Percentiles rank a stretch among this genome's conserved stretches.
These are phyloP conservation scores for Steccherinum ochraceum DNA, from an alignment of 768 basidiomycete genomes.

Conservation along the genomic window DNA sequence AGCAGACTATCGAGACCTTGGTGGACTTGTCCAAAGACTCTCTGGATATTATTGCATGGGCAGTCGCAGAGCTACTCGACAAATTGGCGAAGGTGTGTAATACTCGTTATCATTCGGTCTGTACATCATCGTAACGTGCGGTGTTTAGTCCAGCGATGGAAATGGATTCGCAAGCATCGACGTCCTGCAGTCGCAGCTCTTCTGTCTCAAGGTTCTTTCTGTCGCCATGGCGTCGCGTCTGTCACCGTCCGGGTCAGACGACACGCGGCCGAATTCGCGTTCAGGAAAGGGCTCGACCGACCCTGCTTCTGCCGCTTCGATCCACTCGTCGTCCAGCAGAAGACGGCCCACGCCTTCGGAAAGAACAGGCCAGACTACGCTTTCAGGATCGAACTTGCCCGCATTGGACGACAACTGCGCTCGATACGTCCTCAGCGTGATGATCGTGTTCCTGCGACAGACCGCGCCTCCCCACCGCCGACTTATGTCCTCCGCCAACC, in stretches of 20 bases:
- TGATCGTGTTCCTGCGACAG: slow-evolving; percentile 78
- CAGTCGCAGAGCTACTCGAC: slow-evolving; percentile 72
- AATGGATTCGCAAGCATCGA: slow-evolving; percentile 54
- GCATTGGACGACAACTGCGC: slow-evolving; percentile 80
- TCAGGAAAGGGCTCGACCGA: slow-evolving; percentile 25
- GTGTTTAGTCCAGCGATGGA: slow-evolving; percentile 44
- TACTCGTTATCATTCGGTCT: not conserved
- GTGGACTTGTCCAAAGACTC: slow-evolving; percentile 75
- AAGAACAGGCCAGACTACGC: slow-evolving; percentile 18
- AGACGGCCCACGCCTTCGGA: slow-evolving; percentile 21
- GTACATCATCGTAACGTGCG: not conserved
- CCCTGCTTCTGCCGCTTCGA: slow-evolving; percentile 29
- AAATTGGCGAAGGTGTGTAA: slow-evolving; percentile 62
- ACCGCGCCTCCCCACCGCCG: slow-evolving; percentile 50
- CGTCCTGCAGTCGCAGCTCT: slow-evolving; percentile 80
- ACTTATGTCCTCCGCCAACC: slow-evolving; percentile 53
- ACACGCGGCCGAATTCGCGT: slow-evolving; percentile 34
- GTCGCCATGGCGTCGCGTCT: slow-evolving; percentile 76
- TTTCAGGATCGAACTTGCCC: slow-evolving; percentile 43
- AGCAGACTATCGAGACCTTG: slow-evolving; percentile 71
- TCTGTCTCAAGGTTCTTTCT: slow-evolving; percentile 75
- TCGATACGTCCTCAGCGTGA: slow-evolving; percentile 73
- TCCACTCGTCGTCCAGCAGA: not conserved
- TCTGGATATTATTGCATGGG: slow-evolving; percentile 74
- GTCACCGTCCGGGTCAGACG: slow-evolving; percentile 39